phyloP scores from a whole-genome alignment of 202 grass and related monocot species.

The Hordeum pubiflorum region DNA sequence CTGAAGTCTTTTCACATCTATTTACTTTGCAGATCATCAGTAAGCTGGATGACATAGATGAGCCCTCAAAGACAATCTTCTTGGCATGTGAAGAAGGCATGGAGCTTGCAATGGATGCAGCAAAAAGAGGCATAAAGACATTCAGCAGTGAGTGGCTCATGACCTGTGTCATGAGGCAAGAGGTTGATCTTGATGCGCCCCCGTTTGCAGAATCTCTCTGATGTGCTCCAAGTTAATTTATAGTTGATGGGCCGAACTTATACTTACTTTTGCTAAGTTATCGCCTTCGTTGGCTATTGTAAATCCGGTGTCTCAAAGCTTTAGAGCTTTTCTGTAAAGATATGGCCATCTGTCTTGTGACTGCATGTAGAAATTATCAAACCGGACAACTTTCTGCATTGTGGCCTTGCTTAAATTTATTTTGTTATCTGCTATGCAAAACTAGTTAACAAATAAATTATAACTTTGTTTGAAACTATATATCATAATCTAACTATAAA shows the following conservation, averaged over 20 bases:
- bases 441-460: neutral
- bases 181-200: conserved; percentile 68
- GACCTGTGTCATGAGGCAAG: conserved; percentile 83
- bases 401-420: neutral
- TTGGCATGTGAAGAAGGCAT: conserved; percentile 72
- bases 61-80: conserved; percentile 51
- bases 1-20: neutral
- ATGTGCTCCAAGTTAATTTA: neutral
- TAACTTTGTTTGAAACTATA: neutral
- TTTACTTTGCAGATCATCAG: conserved; percentile 41
- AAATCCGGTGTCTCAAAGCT: neutral
- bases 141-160: conserved; percentile 91
- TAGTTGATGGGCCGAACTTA: neutral
- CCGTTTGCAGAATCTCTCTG: conserved; percentile 71
- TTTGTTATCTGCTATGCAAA: neutral
- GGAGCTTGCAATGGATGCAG: conserved; percentile 52
- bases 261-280: neutral
- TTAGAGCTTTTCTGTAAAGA: neutral
- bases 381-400: neutral
- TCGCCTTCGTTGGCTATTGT: neutral
- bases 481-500: neutral
- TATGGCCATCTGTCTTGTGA: neutral
- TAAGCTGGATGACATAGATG: conserved; percentile 31
- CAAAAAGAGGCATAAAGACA: conserved; percentile 51
- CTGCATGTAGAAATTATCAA: neutral